Evolutionary conservation across 2,329 filamentous ascomycete species (phyloP).

Genomic region (Cytospora piceae): DNA sequence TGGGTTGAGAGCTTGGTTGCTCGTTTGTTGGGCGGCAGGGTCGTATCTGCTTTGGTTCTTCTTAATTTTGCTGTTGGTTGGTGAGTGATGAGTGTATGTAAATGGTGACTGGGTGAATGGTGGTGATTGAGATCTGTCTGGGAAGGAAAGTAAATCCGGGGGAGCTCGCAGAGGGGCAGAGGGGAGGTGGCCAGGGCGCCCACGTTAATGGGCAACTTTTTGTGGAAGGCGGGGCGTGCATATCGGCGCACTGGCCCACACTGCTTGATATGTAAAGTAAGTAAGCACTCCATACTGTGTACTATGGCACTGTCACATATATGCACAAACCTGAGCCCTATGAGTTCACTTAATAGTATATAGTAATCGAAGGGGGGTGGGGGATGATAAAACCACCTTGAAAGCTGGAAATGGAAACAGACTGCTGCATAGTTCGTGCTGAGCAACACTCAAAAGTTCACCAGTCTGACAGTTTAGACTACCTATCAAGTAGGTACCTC

Average conservation of each 20-base stretch:
- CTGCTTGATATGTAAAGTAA: background rate
- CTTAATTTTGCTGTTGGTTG: background rate
- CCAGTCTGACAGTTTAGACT: no score
- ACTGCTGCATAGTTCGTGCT: no score
- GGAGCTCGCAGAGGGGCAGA: background rate
- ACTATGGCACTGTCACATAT: background rate
- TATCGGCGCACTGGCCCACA: background rate
- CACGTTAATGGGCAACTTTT: conserved; percentile 1
- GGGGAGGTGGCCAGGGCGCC: background rate
- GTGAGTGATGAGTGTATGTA: background rate
- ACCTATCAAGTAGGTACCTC: background rate
- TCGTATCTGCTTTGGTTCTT: background rate
- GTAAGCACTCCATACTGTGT: background rate
- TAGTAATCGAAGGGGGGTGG: no score
- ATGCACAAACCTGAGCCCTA: background rate
- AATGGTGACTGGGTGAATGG: no score
- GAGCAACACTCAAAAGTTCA: no score
- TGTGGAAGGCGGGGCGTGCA: conserved; percentile 19
- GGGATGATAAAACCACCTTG: no score
- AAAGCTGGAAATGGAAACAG: background rate
- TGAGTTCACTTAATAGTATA: background rate
- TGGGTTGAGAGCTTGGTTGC: background rate
- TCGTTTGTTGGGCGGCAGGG: background rate
- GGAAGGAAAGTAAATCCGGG: background rate
- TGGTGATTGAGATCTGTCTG: background rate